These are phyloP conservation scores for Dryas integrifolia DNA, from an alignment of 331 rosid species.

Conservation along the genomic window DNA sequence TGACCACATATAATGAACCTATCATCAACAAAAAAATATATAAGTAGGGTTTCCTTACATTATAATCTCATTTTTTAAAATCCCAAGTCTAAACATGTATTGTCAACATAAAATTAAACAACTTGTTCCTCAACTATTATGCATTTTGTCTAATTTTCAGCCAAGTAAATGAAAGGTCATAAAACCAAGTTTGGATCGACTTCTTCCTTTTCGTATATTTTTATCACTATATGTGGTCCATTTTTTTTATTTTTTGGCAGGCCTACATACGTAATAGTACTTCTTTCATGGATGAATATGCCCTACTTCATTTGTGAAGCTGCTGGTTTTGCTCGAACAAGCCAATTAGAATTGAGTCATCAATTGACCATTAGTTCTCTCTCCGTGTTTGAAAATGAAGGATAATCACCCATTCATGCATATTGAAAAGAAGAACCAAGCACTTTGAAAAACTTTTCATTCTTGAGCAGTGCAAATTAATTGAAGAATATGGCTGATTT, in stretches of 20 bases:
- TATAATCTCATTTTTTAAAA: no score
- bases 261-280: background rate
- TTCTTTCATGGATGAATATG: background rate
- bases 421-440: background rate
- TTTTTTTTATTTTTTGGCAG: background rate
- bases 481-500: constrained; percentile 14
- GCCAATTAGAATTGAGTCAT: background rate
- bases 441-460: constrained; percentile 25
- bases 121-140: constrained; percentile 16
- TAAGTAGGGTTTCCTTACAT: no score
- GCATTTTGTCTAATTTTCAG: background rate
- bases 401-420: background rate
- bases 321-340: background rate
- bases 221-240: background rate
- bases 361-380: background rate
- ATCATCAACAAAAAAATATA: no score
- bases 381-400: background rate
- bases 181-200: constrained; percentile 2
- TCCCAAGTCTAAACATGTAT: no score
- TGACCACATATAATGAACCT: no score
- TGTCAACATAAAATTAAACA: background rate
- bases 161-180: constrained; percentile 15
- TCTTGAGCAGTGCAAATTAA: constrained; percentile 61
- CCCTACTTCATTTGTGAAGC: background rate
- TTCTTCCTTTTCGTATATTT: background rate